Base-by-base conservation (phyloP, 495 filamentous ascomycete genomes). In the Halenospora varia region DNA sequence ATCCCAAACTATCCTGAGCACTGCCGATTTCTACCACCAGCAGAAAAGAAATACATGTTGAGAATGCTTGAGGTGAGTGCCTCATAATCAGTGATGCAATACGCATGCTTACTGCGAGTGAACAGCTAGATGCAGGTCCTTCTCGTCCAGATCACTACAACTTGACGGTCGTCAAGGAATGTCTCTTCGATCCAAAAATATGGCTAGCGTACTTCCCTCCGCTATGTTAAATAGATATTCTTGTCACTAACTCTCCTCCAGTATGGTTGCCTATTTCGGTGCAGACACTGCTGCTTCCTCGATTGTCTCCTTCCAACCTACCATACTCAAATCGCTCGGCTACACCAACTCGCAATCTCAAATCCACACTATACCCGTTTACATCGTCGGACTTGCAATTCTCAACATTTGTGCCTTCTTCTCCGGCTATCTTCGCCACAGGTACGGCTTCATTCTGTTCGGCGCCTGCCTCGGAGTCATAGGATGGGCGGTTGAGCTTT, bases 361-460 rank as follows among this genome's bases (percentile, higher is more conserved):
- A 51, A 72, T 82, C 9, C 75, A 79, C 62, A 79, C 72, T 35
- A 78, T 82, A 48, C 82, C 82, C 4, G 72, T 81, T 22, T 85
- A 83, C 57, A 58, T 72, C 29, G 4, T 35, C 13, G 29, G 29
- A 6, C 29, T 35, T 13, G 4, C 13, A 4, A 6, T 13, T 13
- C 19, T 77, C 26, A 55, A 81, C 1, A 52, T 64, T 0, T 61
- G 69, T 0, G 75, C 78, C 65, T 67, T 74, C 68, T 10, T 71
- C 25, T 58, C 75, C 67, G 55, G 75, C 67, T 50, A 52, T 70
- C 15, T 53, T 51, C 55, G 59, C 67, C 57, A 77, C 72, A 66
- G 74, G 40, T 64, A 76, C 71, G 48, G 65, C 56, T 64, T 75
- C 18, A 51, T 82, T 17, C 74, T 82, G 61, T 66, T 80, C 4